phyloP scores from a whole-genome alignment of 2,329 filamentous ascomycete species.

The Drechslera avenae region DNA sequence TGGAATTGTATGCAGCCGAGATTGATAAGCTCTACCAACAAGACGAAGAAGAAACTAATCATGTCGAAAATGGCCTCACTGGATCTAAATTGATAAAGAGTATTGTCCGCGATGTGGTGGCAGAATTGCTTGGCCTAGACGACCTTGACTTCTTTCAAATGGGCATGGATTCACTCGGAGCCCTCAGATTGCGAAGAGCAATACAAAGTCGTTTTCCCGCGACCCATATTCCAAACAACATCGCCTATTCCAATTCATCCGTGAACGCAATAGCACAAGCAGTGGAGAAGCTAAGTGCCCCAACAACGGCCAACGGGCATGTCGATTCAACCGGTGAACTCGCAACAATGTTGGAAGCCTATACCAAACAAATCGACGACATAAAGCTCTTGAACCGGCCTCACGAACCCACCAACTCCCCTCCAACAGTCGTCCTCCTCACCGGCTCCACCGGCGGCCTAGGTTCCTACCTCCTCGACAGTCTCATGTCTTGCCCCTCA shows the following conservation, averaged over 20 bases:
- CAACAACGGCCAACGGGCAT: no score
- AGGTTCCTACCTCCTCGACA: background rate
- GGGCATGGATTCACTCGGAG: slow-evolving; percentile 11
- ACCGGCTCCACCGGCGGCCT: background rate
- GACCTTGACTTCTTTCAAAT: slow-evolving; percentile 6
- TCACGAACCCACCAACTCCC: background rate
- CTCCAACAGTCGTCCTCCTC: background rate
- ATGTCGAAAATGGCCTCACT: no score
- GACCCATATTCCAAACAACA: background rate
- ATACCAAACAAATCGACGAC: background rate
- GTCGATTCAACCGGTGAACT: no score
- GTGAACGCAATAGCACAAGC: background rate
- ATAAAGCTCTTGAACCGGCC: background rate
- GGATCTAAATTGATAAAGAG: background rate
- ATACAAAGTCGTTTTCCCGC: slow-evolving; percentile 4
- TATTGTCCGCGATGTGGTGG: background rate
- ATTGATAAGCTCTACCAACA: background rate
- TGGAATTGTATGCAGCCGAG: background rate
- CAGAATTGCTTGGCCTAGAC: background rate
- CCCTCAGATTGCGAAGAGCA: slow-evolving; percentile 1
- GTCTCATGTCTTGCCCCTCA: background rate
- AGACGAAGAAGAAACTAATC: background rate
- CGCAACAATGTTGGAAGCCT: background rate
- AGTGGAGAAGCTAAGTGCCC: background rate
- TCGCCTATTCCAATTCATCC: background rate